Base-by-base conservation (phyloP, 2,329 filamentous ascomycete genomes). In the Apiospora rasikravindrae region DNA sequence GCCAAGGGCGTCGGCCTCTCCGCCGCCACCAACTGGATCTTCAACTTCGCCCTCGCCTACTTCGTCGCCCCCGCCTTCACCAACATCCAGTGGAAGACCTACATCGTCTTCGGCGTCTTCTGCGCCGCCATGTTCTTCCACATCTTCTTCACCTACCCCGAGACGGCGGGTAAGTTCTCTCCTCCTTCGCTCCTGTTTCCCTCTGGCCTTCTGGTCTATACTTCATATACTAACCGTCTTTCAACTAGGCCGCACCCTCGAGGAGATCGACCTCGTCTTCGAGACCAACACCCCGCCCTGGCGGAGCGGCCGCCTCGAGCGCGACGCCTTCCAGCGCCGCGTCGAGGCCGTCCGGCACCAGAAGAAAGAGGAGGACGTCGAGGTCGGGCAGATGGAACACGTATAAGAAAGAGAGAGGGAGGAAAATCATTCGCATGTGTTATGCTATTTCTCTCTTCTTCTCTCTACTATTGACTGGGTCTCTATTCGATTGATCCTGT, bases 251-350 rank as follows among this genome's bases (percentile, higher is more conserved):
- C 81, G 86, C n/a, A 86, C 85, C 6, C 80, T 88, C 4, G 87
- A 88, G 74, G 86, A 85, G 3, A 87, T 88, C 53, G 84, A 87
- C 47, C 80, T 82, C 0, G 80, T 88, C 53, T 88, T 88, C 76
- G 84, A 84, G 3, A 83, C 81, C n/a, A 73, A 81, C 19, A 86
- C 69, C 33, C 70, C 73, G 2, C 70, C 73, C 16, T 74, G 73
- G 73, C 44, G 29, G 24, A 71, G 53, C 45, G 66, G 40, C 33
- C 24, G 40, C 44, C 53, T 73, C 5, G 70, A 71, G 40, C 22
- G 37, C 6, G 42, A 67, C 29, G 68, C 69, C 10, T 73, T 78
- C 66, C 77, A 80, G 11, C 76, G 40, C 22, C 76, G 66, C 1
- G 76, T 74, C 3, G 75, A 70, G 26, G 76, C 64, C 10, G 77